These are phyloP conservation scores for Daldinia decipiens DNA, from an alignment of 495 filamentous ascomycete species.

Conservation along the genomic window DNA sequence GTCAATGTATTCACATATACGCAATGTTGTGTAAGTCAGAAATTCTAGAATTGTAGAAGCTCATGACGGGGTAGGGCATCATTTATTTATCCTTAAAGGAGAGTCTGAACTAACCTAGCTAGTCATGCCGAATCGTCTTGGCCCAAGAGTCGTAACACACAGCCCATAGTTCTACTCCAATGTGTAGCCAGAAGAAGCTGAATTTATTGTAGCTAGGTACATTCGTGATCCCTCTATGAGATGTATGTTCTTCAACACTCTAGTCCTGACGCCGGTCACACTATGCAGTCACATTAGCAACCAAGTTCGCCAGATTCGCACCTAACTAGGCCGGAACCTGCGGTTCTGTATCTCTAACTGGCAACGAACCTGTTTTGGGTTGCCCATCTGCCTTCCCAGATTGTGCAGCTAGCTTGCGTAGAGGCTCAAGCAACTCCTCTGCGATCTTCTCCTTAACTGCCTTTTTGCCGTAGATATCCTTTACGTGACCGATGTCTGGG, in stretches of 20 bases:
- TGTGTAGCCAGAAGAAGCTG: not conserved
- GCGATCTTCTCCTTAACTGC: conserved; percentile 48
- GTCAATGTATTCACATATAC: not conserved
- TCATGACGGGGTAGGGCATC: not conserved
- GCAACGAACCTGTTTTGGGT: conserved; percentile 10
- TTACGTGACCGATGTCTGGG: conserved; percentile 36
- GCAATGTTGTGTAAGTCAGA: not conserved
- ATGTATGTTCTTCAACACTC: not conserved
- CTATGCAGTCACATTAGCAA: not conserved
- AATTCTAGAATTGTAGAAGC: not conserved
- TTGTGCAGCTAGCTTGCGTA: conserved; percentile 28
- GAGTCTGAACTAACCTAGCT: not conserved
- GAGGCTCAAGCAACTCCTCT: conserved; percentile 42
- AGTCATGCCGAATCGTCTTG: not conserved
- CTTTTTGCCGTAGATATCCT: conserved; percentile 41
- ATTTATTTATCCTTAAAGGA: not conserved
- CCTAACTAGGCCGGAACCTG: conserved; percentile 4
- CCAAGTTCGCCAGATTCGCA: not conserved
- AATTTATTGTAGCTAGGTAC: no score
- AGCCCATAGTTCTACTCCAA: not conserved
- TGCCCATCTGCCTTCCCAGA: conserved; percentile 14
- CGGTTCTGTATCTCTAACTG: not conserved
- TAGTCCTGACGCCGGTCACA: not conserved
- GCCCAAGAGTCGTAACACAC: not conserved
- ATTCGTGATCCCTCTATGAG: not conserved